Evolutionary conservation across 192 early-diverging fungal genomes (phyloP).

Genomic region (Umbelopsis sp.): DNA sequence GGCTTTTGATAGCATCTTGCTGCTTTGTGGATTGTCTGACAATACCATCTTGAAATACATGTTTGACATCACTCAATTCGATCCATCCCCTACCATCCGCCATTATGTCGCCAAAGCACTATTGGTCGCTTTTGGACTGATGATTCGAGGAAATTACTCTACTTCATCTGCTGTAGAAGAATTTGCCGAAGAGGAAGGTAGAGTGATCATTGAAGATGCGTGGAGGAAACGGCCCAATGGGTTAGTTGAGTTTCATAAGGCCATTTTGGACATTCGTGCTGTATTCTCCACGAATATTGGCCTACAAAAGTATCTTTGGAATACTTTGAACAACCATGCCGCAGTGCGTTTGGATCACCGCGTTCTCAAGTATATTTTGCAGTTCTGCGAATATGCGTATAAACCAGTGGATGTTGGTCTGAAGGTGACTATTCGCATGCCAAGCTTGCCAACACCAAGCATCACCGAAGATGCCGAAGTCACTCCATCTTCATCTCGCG

Average conservation of each 20-base stretch:
- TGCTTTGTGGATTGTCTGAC: conserved; percentile 68
- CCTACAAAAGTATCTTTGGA: conserved; percentile 1
- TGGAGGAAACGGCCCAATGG: conserved; percentile 28
- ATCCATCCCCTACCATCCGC: conserved; percentile 64
- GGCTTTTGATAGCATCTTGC: conserved; percentile 75
- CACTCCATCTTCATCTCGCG: conserved; percentile 30
- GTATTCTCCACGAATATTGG: background rate
- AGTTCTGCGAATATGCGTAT: conserved; percentile 67
- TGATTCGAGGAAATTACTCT: conserved; percentile 5
- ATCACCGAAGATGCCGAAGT: conserved; percentile 25
- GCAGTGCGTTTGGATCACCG: conserved; percentile 50
- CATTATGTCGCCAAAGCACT: conserved; percentile 57
- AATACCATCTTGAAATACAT: conserved; percentile 55
- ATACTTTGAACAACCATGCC: background rate
- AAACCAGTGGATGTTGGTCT: conserved; percentile 57
- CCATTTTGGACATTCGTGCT: conserved; percentile 6
- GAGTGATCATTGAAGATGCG: conserved; percentile 32
- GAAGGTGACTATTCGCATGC: conserved; percentile 60
- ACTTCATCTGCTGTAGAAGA: conserved; percentile 35
- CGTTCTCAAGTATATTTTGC: conserved; percentile 57
- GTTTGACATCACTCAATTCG: conserved; percentile 59
- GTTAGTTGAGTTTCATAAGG: conserved; percentile 14
- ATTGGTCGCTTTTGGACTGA: conserved; percentile 44
- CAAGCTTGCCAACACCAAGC: conserved; percentile 38
- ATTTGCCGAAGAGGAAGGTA: conserved; percentile 54